Percentiles rank a stretch among this genome's conserved stretches.
phyloP scores from a whole-genome alignment of 306 rosid species.

The Castanea sativa region DNA sequence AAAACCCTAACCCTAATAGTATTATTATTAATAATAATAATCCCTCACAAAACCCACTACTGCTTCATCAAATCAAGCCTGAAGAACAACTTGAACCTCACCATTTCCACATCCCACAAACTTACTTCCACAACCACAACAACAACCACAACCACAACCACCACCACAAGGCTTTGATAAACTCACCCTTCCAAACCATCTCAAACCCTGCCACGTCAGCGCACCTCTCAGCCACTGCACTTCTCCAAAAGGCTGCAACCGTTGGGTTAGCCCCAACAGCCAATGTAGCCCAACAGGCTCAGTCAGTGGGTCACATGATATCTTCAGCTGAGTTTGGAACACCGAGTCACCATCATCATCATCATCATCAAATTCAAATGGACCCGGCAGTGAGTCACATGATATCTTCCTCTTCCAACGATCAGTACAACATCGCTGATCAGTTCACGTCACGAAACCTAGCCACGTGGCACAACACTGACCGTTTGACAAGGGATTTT shows the following conservation, averaged over 20 bases:
- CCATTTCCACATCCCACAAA: slow-evolving; percentile 19
- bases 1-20: slow-evolving; percentile 74
- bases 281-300: slow-evolving; percentile 27
- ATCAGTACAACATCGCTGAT: slow-evolving; percentile 28
- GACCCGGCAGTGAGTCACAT: slow-evolving; percentile 29
- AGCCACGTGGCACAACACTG: slow-evolving; percentile 51
- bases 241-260: slow-evolving; percentile 88
- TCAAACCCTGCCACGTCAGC: slow-evolving; percentile 47
- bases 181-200: slow-evolving; percentile 41
- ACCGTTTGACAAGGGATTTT: slow-evolving; percentile 75
- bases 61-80: slow-evolving; percentile 38
- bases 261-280: slow-evolving; percentile 43
- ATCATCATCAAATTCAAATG: slow-evolving; percentile 15
- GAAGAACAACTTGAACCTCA: slow-evolving; percentile 26
- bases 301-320: slow-evolving; percentile 35
- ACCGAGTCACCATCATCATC: background rate
- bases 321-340: slow-evolving; percentile 38
- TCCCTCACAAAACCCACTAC: slow-evolving; percentile 7
- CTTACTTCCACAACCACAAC: slow-evolving; percentile 22
- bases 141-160: background rate
- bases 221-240: slow-evolving; percentile 86
- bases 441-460: slow-evolving; percentile 22
- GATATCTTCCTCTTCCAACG: slow-evolving; percentile 5
- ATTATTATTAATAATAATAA: too few species aligned
- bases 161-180: slow-evolving; percentile 26